Conservation (phyloP, 2,329 filamentous ascomycete genomes). For the Fusarium sp. region DNA sequence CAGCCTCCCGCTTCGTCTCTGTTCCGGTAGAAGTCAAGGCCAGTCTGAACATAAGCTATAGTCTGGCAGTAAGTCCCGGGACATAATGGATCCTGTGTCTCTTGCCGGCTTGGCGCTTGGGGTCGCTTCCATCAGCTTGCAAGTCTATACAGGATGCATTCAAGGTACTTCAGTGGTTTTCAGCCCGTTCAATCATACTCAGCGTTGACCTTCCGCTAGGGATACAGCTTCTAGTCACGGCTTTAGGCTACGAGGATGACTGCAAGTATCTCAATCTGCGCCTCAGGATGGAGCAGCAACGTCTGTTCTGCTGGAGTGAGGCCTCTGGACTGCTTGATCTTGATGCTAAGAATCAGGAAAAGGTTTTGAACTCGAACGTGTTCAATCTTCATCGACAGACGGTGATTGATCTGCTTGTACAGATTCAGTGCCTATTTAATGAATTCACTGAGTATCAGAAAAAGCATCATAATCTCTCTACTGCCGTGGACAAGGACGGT, state of each 20-base stretch:
- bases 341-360: constrained; percentile 55
- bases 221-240: constrained; percentile 62
- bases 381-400: constrained; percentile 62
- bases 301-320: constrained; percentile 63
- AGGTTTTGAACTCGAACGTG: constrained; percentile 59
- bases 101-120: constrained; percentile 57
- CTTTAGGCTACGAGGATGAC: constrained; percentile 61
- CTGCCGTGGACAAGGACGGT: constrained; percentile 51
- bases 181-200: not conserved
- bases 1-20: constrained; percentile 3
- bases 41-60: constrained; percentile 9
- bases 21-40: not conserved
- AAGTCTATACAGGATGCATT: constrained; percentile 61
- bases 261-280: constrained; percentile 62
- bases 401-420: constrained; percentile 61
- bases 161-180: constrained; percentile 50
- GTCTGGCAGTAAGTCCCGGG: not conserved
- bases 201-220: constrained; percentile 39
- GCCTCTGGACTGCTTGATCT: constrained; percentile 61
- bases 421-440: constrained; percentile 60
- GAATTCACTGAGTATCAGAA: constrained; percentile 59
- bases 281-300: constrained; percentile 63
- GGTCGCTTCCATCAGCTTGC: constrained; percentile 59
- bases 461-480: constrained; percentile 53
- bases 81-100: constrained; percentile 58